A percentile compares a stretch with the other conserved stretches of the same genome.
Conservation (phyloP, 257 asterid species). For the Solanum sejunctum region DNA sequence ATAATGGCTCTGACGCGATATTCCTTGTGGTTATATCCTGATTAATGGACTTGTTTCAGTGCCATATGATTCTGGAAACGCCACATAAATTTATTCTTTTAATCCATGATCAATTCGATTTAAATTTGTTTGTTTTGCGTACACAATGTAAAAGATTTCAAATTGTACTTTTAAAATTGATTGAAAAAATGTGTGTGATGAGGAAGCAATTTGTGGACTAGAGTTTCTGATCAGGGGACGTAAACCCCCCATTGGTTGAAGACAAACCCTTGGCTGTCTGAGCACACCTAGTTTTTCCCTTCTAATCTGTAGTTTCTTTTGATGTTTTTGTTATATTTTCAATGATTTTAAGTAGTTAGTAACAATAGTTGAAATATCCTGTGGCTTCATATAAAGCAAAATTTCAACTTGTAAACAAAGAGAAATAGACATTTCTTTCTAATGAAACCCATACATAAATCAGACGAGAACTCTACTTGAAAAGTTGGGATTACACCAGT, state of each 20-base stretch:
- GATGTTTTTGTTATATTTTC: not conserved
- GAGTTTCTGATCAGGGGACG: conserved; percentile 31
- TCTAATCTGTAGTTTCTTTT: too few relatives aligned
- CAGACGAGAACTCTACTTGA: too few relatives aligned
- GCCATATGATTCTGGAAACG: conserved; percentile 72
- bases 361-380: too few relatives aligned
- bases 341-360: too few relatives aligned
- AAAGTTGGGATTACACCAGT: too few relatives aligned
- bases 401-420: too few relatives aligned
- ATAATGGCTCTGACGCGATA: conserved; percentile 82
- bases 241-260: conserved; percentile 10
- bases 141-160: too few relatives aligned
- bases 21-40: conserved; percentile 59
- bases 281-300: conserved; percentile 15
- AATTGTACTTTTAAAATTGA: too few relatives aligned
- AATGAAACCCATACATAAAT: too few relatives aligned
- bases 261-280: conserved; percentile 59
- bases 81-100: conserved; percentile 21
- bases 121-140: not conserved
- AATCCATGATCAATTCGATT: not conserved
- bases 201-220: conserved; percentile 22
- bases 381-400: too few relatives aligned
- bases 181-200: conserved; percentile 1
- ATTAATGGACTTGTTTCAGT: conserved; percentile 23
- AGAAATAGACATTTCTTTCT: too few relatives aligned